These are phyloP conservation scores for Xylariales sp. DNA, from an alignment of 2,329 filamentous ascomycete genomes.

Conservation along the genomic window DNA sequence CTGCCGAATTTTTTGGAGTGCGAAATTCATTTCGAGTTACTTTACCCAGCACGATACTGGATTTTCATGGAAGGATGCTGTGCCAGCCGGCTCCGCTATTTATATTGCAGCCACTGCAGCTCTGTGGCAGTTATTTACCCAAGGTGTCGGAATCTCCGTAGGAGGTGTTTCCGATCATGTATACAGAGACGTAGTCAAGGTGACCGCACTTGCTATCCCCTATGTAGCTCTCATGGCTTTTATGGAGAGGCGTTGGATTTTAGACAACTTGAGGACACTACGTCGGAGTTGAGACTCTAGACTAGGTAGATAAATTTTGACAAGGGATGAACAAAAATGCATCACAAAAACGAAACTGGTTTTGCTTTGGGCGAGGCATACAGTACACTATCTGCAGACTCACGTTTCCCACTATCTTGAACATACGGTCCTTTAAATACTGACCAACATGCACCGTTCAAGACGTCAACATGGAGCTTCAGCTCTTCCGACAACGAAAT, in stretches of 20 bases:
- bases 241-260: slow-evolving; percentile 2
- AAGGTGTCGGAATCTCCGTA: slow-evolving; percentile 17
- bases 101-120: slow-evolving; percentile 39
- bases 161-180: slow-evolving; percentile 26
- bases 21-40: slow-evolving; percentile 64
- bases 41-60: slow-evolving; percentile 43
- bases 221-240: slow-evolving; percentile 48
- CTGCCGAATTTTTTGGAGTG: slow-evolving; percentile 79
- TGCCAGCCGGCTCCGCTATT: slow-evolving; percentile 38
- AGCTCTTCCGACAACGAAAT: too few species aligned
- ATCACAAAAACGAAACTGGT: too few species aligned
- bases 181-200: slow-evolving; percentile 38
- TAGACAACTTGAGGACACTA: slow-evolving; percentile 1
- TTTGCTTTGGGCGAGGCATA: too few species aligned
- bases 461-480: too few species aligned
- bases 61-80: slow-evolving; percentile 35
- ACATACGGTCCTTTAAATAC: too few species aligned
- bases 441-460: too few species aligned
- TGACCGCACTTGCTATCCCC: slow-evolving; percentile 43
- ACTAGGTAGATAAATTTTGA: too few species aligned
- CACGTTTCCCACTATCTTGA: too few species aligned
- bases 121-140: slow-evolving; percentile 28
- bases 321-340: neutral
- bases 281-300: slow-evolving; percentile 2
- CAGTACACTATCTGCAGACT: too few species aligned